Evolutionary conservation across 176 grass and related monocot genomes (phyloP), one percentile per base, ranked within the genome.

Genomic region (Carex scoparia): DNA sequence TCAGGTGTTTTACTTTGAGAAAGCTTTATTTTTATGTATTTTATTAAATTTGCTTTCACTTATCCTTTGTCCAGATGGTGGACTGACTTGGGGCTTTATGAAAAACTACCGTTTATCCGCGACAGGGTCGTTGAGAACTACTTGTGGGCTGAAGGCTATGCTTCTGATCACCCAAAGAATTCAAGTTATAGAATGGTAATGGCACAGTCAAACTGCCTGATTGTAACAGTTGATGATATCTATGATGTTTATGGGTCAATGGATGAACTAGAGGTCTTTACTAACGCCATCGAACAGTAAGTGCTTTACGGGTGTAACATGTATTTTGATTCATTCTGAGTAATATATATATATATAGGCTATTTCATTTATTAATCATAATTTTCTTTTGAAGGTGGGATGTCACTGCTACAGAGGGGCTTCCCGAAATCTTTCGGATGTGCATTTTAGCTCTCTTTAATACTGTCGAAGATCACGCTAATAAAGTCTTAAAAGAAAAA

Each of bases 231-330:
- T n/a, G 84, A 86, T 40, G 84, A 86, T 68, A 54, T 68, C 16
- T 86, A 80, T 35, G 84, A 86, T 59, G 61, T 81, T 68, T 81
- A 86, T 69, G 85, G 85, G 4, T 58, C 63, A 49, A 18, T 86
- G 3, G 67, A 87, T 19, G 86, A 87, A 71, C 86, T 87, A 31
- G 86, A 87, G 79, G 15, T 83, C 28, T 87, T 87, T 33, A 87
- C 86, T 3, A 11, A 77, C 48, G 85, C 48, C 38, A 61, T 86
- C 15, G 48, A 86, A n/a, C 30, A 74, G 85, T 86, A 33, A 27
- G 27, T 12, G 7, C 2, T 63, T 30, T 82, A 11, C 10, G 15
- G 10, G 54, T 35, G 13, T 62, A 10, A 18, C 33, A 76, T 38
- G 10, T 67, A 37, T 23, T 64, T 37, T 37, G 14, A 19, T 7